These are phyloP conservation scores for Kazachstania sp. DNA, from an alignment of 1,139 yeast genomes.

Conservation along the genomic window DNA sequence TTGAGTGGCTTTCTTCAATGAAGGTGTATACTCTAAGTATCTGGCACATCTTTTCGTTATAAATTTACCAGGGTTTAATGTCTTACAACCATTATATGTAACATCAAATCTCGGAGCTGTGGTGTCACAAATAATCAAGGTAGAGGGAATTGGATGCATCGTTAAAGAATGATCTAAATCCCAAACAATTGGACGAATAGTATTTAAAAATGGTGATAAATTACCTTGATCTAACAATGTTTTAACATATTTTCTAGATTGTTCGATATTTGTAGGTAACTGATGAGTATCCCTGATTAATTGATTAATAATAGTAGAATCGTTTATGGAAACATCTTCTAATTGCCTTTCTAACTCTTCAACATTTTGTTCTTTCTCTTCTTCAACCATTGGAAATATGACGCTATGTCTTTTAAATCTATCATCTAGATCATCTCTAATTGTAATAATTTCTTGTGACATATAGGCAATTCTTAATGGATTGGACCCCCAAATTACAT, in stretches of 20 bases:
- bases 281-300: constrained; percentile 26
- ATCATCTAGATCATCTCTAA: constrained; percentile 63
- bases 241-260: constrained; percentile 67
- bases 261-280: constrained; percentile 37
- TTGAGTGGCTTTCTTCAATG: constrained; percentile 42
- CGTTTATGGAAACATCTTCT: constrained; percentile 11
- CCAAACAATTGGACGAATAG: constrained; percentile 57
- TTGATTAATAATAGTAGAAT: constrained; percentile 19
- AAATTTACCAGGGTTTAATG: constrained; percentile 61
- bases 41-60: constrained; percentile 43
- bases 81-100: constrained; percentile 75
- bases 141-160: constrained; percentile 72
- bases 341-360: constrained; percentile 15
- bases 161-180: constrained; percentile 62
- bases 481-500: constrained; percentile 64
- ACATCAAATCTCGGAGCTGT: constrained; percentile 65
- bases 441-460: constrained; percentile 71
- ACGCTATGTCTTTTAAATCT: constrained; percentile 66
- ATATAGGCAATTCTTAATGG: constrained; percentile 72
- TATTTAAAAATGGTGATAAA: constrained; percentile 65
- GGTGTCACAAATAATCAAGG: constrained; percentile 57
- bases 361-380: constrained; percentile 24
- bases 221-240: constrained; percentile 83
- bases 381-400: constrained; percentile 39
- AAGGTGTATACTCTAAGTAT: constrained; percentile 66